Conservation (phyloP, 1,284 basidiomycete species). For the Apiotrichum laibachii region DNA sequence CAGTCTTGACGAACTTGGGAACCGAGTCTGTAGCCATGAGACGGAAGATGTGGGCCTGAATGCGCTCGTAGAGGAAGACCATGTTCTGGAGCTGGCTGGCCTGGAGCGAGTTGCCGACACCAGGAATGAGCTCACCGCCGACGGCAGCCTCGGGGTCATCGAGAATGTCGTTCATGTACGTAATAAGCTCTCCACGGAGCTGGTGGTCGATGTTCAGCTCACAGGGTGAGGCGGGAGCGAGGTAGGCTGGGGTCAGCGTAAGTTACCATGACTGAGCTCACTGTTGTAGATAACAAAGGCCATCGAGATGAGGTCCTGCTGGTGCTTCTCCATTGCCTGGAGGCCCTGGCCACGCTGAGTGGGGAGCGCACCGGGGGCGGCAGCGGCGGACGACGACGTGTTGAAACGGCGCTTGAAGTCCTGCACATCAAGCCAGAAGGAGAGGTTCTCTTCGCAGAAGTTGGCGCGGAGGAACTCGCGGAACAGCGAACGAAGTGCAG, state of each 20-base stretch:
- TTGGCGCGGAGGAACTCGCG: slow-evolving; percentile 90
- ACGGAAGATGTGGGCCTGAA: slow-evolving; percentile 94
- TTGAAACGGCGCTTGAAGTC: slow-evolving; percentile 96
- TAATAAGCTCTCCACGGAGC: slow-evolving; percentile 86
- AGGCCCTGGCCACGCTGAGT: slow-evolving; percentile 59
- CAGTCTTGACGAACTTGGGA: slow-evolving; percentile 60
- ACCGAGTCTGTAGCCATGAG: slow-evolving; percentile 98
- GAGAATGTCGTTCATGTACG: slow-evolving; percentile 85
- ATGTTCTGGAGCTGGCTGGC: slow-evolving; percentile 92
- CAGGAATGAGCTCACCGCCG: slow-evolving; percentile 72
- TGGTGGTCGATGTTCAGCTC: slow-evolving; percentile 99
- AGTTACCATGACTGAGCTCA: slow-evolving; percentile 21
- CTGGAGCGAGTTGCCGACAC: slow-evolving; percentile 62
- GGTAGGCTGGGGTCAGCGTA: slow-evolving; percentile 63
- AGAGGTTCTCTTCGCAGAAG: slow-evolving; percentile 97
- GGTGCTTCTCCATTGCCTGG: slow-evolving; percentile 93
- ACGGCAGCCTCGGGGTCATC: slow-evolving; percentile 57
- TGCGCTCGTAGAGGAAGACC: slow-evolving; percentile 90
- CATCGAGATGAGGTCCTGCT: slow-evolving; percentile 89
- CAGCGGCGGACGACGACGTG: slow-evolving; percentile 87
- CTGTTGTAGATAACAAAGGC: slow-evolving; percentile 75
- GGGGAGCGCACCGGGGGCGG: slow-evolving; percentile 56
- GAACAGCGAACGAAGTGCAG: slow-evolving; percentile 82
- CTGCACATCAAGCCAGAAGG: slow-evolving; percentile 94
- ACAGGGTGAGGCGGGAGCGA: slow-evolving; percentile 89